phyloP scores from a whole-genome alignment of 495 filamentous ascomycete species.

The Sporormia fimetaria region DNA sequence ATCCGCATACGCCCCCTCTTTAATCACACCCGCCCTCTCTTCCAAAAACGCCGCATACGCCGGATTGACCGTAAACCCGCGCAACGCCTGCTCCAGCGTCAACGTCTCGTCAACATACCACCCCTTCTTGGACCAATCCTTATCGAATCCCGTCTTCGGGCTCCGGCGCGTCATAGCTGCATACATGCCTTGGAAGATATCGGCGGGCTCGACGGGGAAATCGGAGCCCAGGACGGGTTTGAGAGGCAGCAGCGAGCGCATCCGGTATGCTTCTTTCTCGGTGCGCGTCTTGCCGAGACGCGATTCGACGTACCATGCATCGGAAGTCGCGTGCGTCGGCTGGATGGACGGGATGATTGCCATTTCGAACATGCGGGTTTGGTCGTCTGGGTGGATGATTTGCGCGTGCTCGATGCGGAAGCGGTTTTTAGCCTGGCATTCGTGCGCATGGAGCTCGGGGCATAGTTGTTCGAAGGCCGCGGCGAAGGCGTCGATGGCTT shows the following conservation, averaged over 20 bases:
- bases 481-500: constrained; percentile 45
- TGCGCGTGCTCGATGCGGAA: constrained; percentile 57
- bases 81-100: constrained; percentile 41
- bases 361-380: constrained; percentile 39
- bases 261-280: constrained; percentile 43
- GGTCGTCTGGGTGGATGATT: constrained; percentile 52
- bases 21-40: constrained; percentile 42
- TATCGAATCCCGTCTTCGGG: constrained; percentile 40
- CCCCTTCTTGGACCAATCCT: constrained; percentile 35
- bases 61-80: constrained; percentile 44
- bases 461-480: constrained; percentile 38
- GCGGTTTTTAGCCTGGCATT: constrained; percentile 39
- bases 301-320: constrained; percentile 47
- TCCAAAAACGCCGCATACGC: constrained; percentile 40
- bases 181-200: constrained; percentile 50
- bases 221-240: constrained; percentile 47
- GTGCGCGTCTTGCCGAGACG: constrained; percentile 44
- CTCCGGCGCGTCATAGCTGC: constrained; percentile 46
- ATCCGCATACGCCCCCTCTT: constrained; percentile 46
- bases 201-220: constrained; percentile 54
- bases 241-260: constrained; percentile 40
- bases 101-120: constrained; percentile 46
- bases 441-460: constrained; percentile 28
- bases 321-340: constrained; percentile 55
- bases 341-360: constrained; percentile 57